Evolutionary conservation across 352 stramenopile species (phyloP).

Genomic region (Aphanomyces invadans): DNA sequence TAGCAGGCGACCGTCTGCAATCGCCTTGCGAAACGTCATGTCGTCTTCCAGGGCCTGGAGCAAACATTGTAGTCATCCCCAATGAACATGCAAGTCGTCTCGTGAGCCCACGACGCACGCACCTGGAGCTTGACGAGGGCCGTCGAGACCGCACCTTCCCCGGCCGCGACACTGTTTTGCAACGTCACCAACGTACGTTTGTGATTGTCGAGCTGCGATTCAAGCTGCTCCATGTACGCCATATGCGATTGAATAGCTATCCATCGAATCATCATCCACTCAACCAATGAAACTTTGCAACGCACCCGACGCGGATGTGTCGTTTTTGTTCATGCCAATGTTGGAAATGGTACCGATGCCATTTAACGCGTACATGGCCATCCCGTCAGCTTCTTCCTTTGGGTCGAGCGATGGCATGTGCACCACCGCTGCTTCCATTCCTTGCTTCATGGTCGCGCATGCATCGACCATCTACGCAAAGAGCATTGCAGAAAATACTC

Average conservation of each 20-base stretch:
- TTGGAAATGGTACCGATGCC: slow-evolving; percentile 72
- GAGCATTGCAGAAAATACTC: no score
- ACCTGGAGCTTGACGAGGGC: slow-evolving; percentile 61
- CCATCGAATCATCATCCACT: slow-evolving; percentile 26
- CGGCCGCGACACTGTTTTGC: slow-evolving; percentile 70
- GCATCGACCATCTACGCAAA: slow-evolving; percentile 52
- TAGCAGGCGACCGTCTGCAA: slow-evolving; percentile 1
- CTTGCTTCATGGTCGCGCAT: slow-evolving; percentile 71
- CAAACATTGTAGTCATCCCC: not conserved
- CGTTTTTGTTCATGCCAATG: slow-evolving; percentile 43
- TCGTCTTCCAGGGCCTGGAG: slow-evolving; percentile 11
- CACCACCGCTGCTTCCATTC: slow-evolving; percentile 35
- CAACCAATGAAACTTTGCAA: not conserved
- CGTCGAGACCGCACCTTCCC: slow-evolving; percentile 49
- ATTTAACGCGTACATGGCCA: slow-evolving; percentile 68
- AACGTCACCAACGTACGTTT: slow-evolving; percentile 81
- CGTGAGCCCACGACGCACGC: slow-evolving; percentile 28
- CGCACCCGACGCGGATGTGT: slow-evolving; percentile 28
- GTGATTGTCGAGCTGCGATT: slow-evolving; percentile 76
- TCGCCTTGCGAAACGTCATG: slow-evolving; percentile 13
- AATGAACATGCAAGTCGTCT: not conserved
- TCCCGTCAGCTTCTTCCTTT: slow-evolving; percentile 55
- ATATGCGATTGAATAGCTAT: slow-evolving; percentile 70
- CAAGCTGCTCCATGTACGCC: slow-evolving; percentile 84
- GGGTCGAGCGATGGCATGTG: slow-evolving; percentile 66